Evolutionary conservation across 2,329 filamentous ascomycete species (phyloP), one percentile per base, ranked within the genome.

Genomic region (Penicillium freii): DNA sequence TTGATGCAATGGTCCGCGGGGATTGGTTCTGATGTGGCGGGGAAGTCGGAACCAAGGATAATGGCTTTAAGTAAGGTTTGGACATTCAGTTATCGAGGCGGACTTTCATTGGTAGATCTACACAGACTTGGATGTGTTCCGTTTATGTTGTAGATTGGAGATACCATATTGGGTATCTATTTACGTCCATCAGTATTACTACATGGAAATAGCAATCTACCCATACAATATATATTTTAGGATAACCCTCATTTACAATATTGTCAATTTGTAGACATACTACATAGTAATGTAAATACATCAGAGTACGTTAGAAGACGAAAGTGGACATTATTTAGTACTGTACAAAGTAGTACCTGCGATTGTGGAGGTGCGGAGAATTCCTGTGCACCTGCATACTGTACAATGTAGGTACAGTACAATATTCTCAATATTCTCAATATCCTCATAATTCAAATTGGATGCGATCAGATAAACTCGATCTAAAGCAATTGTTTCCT

Each of bases 361-460:
- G 51, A 36, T 40, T 56, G 54, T 61, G 61, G 64, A 61, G 61
- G 62, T 60, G 61, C 62, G 62, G 62, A 64, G 64, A 64, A 61
- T 64, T 64, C 56, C 48, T 29, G 40, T 45, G 21, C 51, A 33
- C 29, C 53, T 53, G 48, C 52, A 51, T 54, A 38, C 51, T 49
- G 57, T 54, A 62, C 23, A 23, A 23, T 54, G 47, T 58, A 49
- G 19, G 56, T 59, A 38, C 39, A 23, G 29, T 45, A 36, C 11
- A 31, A 21, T 31, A 31, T 11, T 31, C 29, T 31, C 29, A 29
- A 29, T 9, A 21, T 31, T n/a, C 40, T 17, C 39, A 17, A 23
- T 21, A 40, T 40, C 13, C 19, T 40, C 19, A 13, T 39, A 19
- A 19, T 40, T 21, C 38, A 40, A 6, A 17, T 55, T 40, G 11